A percentile compares a stretch with the other conserved stretches of the same genome.
These are phyloP conservation scores for Codiaeum variegatum DNA, from an alignment of 441 rosid genomes.

Conservation along the genomic window DNA sequence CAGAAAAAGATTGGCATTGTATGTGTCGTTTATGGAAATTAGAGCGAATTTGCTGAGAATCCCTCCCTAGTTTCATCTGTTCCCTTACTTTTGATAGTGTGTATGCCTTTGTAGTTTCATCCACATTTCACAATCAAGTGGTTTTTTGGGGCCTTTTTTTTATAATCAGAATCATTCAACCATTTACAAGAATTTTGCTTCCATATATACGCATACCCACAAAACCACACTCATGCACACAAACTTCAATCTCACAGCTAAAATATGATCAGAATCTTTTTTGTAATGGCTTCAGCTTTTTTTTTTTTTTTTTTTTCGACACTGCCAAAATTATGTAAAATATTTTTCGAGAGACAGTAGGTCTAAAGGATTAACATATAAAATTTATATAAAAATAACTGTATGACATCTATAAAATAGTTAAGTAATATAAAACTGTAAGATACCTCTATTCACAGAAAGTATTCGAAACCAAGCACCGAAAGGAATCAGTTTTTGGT, in stretches of 20 bases:
- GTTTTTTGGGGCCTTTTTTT: not conserved
- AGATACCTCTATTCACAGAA: slow-evolving; percentile 21
- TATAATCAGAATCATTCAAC: not conserved
- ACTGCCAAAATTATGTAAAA: not conserved
- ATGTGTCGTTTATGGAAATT: not conserved
- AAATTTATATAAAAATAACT: not conserved
- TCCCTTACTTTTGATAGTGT: not conserved
- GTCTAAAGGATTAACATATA: slow-evolving; percentile 9
- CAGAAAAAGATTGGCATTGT: not conserved
- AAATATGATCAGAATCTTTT: slow-evolving; percentile 6
- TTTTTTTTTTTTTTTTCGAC: slow-evolving; percentile 13
- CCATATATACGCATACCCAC: no score
- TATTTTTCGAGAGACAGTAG: not conserved
- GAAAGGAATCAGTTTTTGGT: slow-evolving; percentile 16
- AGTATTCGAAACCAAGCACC: slow-evolving; percentile 13
- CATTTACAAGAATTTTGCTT: not conserved
- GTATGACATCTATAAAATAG: not conserved
- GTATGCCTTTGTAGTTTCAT: not conserved
- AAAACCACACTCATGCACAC: not conserved
- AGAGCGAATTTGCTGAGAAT: not conserved
- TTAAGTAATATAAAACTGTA: not conserved
- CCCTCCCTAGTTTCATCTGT: not conserved
- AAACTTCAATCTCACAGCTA: not conserved
- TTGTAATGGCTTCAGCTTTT: slow-evolving; percentile 10
- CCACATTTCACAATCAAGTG: not conserved